These are phyloP conservation scores for Guyanaporus albipodus DNA, from an alignment of 768 basidiomycete species.

Conservation along the genomic window DNA sequence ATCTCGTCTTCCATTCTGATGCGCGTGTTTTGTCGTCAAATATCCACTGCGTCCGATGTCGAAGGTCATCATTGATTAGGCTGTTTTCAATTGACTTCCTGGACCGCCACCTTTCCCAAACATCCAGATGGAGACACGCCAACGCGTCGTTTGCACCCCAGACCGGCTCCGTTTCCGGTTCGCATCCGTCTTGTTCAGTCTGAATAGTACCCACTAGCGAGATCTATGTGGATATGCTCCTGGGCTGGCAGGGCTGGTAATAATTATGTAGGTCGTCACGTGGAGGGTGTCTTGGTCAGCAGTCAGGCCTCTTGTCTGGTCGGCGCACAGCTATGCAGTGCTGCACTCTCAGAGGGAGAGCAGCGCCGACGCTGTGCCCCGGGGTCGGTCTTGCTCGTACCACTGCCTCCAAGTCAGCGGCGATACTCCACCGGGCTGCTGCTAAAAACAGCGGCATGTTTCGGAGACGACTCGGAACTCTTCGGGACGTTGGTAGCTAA, in stretches of 20 bases:
- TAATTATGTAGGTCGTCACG: conserved; percentile 1
- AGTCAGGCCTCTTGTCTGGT: background rate
- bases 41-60: conserved; percentile 29
- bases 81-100: conserved; percentile 14
- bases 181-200: background rate
- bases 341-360: no score
- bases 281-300: background rate
- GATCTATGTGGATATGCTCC: no score
- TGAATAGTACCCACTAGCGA: conserved; percentile 10
- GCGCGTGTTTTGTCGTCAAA: conserved; percentile 34
- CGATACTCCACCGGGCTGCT: background rate
- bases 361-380: background rate
- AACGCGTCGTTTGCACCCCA: conserved; percentile 2
- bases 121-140: conserved; percentile 11
- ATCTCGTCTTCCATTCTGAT: conserved; percentile 34
- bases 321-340: background rate
- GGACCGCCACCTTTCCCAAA: conserved; percentile 5
- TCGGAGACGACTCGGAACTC: conserved; percentile 24
- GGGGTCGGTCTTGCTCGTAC: background rate
- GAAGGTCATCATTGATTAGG: conserved; percentile 14
- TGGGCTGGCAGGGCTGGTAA: no score
- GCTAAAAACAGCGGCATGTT: conserved; percentile 15
- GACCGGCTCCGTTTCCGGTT: conserved; percentile 8
- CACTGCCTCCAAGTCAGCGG: background rate
- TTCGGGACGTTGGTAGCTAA: conserved; percentile 21